Evolutionary conservation across 495 filamentous ascomycete species (phyloP).

Genomic region (Cetradonia linearis): DNA sequence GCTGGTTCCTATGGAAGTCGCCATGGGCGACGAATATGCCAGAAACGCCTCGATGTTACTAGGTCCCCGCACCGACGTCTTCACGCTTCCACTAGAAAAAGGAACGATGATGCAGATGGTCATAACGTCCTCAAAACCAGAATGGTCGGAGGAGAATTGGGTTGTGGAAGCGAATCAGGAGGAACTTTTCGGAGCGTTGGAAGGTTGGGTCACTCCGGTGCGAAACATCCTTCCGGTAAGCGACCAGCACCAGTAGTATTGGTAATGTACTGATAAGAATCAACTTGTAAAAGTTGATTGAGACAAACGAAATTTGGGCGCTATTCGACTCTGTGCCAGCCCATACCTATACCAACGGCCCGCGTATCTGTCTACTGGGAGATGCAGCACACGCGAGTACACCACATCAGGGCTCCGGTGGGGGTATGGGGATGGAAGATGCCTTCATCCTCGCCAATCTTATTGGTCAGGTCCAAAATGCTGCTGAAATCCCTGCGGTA

Average conservation of each 20-base stretch:
- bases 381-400: conserved; percentile 52
- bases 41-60: conserved; percentile 37
- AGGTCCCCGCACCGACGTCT: conserved; percentile 36
- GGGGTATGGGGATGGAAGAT: conserved; percentile 52
- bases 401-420: conserved; percentile 51
- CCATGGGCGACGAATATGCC: conserved; percentile 39
- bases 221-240: too few relatives aligned
- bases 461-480: too few relatives aligned
- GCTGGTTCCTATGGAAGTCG: conserved; percentile 42
- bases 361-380: conserved; percentile 37
- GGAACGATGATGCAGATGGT: conserved; percentile 35
- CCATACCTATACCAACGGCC: conserved; percentile 32
- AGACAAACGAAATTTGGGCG: conserved; percentile 21
- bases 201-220: too few relatives aligned
- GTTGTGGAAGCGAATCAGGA: too few relatives aligned
- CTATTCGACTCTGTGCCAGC: conserved; percentile 39
- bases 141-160: too few relatives aligned
- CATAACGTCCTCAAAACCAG: too few relatives aligned
- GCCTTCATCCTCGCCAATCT: conserved; percentile 18
- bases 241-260: too few relatives aligned
- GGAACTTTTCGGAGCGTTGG: too few relatives aligned
- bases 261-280: too few relatives aligned
- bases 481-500: too few relatives aligned
- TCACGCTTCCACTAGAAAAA: conserved; percentile 40
- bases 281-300: too few relatives aligned